These are phyloP conservation scores for Sclerotinia glacialis DNA, from an alignment of 2,329 filamentous ascomycete species.

Conservation along the genomic window DNA sequence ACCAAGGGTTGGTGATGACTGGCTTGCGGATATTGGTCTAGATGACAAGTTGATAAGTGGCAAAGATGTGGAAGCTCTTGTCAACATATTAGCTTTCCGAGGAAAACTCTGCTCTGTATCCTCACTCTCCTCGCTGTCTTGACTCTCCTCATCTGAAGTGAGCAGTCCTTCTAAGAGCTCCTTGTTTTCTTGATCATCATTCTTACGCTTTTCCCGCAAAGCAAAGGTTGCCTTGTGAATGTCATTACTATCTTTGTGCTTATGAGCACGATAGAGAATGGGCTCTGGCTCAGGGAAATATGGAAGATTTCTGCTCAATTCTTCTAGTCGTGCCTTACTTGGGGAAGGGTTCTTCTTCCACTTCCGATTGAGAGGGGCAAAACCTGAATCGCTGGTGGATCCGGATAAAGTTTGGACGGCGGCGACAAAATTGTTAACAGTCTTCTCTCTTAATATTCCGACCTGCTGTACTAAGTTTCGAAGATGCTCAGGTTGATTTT, in stretches of 20 bases:
- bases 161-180: slow-evolving; percentile 10
- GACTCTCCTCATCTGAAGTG: neutral
- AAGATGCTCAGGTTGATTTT: neutral
- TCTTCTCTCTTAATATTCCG: neutral
- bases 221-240: slow-evolving; percentile 2
- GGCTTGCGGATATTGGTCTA: neutral
- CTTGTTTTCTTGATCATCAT: neutral
- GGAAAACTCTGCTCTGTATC: neutral
- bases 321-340: slow-evolving; percentile 33
- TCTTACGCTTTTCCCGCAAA: slow-evolving; percentile 1
- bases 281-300: slow-evolving; percentile 5
- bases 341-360: slow-evolving; percentile 35
- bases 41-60: neutral
- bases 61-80: neutral
- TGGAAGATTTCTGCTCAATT: slow-evolving; percentile 22
- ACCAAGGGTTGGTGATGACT: slow-evolving; percentile 6
- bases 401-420: slow-evolving; percentile 5
- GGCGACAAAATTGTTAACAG: slow-evolving; percentile 4
- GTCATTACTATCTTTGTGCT: slow-evolving; percentile 16
- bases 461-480: neutral
- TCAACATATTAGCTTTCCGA: neutral
- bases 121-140: neutral
- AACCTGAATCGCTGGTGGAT: slow-evolving; percentile 8
- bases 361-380: slow-evolving; percentile 4
- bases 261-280: neutral